These are phyloP conservation scores for Neofusicoccum sp. DNA, from an alignment of 2,329 filamentous ascomycete genomes.

Conservation along the genomic window DNA sequence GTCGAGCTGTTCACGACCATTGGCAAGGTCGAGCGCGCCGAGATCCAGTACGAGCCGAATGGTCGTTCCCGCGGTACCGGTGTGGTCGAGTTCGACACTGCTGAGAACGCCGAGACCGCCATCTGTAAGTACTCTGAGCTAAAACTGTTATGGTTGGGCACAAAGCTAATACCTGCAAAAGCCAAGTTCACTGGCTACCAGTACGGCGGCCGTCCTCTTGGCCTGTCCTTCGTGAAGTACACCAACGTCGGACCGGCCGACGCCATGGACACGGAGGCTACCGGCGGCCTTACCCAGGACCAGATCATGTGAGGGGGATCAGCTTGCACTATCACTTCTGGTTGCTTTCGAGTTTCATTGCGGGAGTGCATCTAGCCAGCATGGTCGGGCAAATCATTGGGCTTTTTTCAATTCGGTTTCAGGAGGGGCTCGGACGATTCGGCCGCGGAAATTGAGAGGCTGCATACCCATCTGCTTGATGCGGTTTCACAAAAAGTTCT, in stretches of 20 bases:
- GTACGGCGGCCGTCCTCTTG: constrained; percentile 92
- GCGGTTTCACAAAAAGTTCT: constrained; percentile 14
- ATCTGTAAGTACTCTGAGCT: constrained; percentile 60
- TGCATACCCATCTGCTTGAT: constrained; percentile 19
- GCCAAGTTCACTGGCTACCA: constrained; percentile 97
- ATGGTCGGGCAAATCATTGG: constrained; percentile 15
- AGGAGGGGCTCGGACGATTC: constrained; percentile 5
- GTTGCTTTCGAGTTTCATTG: constrained; percentile 17
- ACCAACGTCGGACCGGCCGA: constrained; percentile 65
- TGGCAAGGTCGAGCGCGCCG: constrained; percentile 96
- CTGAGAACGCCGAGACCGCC: constrained; percentile 85
- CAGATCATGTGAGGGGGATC: constrained; percentile 81
- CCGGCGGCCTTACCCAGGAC: constrained; percentile 82
- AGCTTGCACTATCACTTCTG: constrained; percentile 6
- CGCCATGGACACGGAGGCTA: constrained; percentile 78
- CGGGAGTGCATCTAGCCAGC: constrained; percentile 16
- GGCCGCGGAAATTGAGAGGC: constrained; percentile 17
- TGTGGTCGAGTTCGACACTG: constrained; percentile 88
- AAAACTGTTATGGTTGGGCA: neutral
- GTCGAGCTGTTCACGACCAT: constrained; percentile 97
- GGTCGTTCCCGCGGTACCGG: constrained; percentile 93
- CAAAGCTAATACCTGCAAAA: constrained; percentile 38
- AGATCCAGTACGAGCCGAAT: constrained; percentile 98
- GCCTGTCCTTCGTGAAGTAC: constrained; percentile 93
- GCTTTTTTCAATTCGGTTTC: constrained; percentile 15